Evolutionary conservation across 73 alveolate genomes (phyloP), one percentile per base, ranked within the genome.

Genomic region (Paramecium sexaurelia): DNA sequence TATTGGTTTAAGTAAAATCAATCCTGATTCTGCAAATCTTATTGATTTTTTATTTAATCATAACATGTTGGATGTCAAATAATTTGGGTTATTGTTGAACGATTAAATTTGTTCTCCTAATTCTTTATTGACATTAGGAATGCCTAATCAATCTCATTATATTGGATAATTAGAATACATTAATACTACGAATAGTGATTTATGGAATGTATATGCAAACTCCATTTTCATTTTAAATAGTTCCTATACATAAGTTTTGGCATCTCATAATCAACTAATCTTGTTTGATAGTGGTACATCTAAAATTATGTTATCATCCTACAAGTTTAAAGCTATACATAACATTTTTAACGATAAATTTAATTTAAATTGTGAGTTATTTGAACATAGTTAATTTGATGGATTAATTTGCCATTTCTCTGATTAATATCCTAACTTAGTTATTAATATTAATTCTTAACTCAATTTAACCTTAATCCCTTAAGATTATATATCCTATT

Each of bases 201-300:
- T 61, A 22, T 61, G 83, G 83, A 29, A 61, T 61, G 19, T 24
- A 1, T 61, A 61, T 61, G 39, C 83, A 20, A 32, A 32, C 11
- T 61, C 83, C 7, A 27, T 61, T 3, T 11, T 13, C 1, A 6
- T 61, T 22, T 10, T 27, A 5, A 32, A 32, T 29, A 8, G 3
- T 29, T 6, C 39, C 1, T 15, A 61, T 13, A 5, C 6, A 13
- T 3, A 29, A 10, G 26, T 32, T 8, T 61, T 61, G 26, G 83
- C 20, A 11, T 29, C 39, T 8, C 9, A 29, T 22, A 61, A 61
- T 13, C 39, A 61, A 61, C 26, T 29, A 61, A 61, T 61, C 1
- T 61, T 61, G 43, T 61, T 61, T 26, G 83, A 61, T 32, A 61
- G 83, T 61, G 83, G 83, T 3, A 61, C 83, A 11, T 61, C 83